phyloP scores from a whole-genome alignment of 192 early-diverging fungal species.

The Coemansia erecta region DNA sequence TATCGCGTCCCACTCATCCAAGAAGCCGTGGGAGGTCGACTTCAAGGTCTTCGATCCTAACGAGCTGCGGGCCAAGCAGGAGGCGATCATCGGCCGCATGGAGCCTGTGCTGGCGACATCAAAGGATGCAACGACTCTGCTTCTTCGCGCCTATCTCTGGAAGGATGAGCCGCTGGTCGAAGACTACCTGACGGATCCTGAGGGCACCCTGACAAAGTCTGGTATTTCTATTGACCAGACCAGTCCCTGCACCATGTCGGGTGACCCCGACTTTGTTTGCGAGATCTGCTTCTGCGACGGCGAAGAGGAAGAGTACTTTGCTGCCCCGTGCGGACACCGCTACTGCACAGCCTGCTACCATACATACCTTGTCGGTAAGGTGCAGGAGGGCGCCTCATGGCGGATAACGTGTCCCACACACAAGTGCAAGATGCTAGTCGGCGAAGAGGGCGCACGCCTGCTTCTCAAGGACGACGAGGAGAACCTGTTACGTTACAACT shows the following conservation, averaged over 20 bases:
- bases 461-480: constrained; percentile 57
- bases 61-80: constrained; percentile 33
- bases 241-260: constrained; percentile 16
- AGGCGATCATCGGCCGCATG: constrained; percentile 24
- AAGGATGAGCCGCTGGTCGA: constrained; percentile 50
- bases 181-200: constrained; percentile 33
- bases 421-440: constrained; percentile 79
- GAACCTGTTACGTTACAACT: constrained; percentile 11
- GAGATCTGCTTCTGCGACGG: constrained; percentile 81
- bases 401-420: constrained; percentile 80
- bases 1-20: constrained; percentile 1
- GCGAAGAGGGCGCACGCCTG: constrained; percentile 73
- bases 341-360: constrained; percentile 88
- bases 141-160: constrained; percentile 46
- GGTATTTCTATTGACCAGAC: constrained; percentile 20
- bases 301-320: constrained; percentile 52
- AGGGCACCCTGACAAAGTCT: constrained; percentile 31
- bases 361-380: constrained; percentile 80
- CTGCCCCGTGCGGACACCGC: constrained; percentile 82
- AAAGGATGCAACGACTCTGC: constrained; percentile 32
- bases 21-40: constrained; percentile 50
- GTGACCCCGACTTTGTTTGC: constrained; percentile 66
- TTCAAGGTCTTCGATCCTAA: constrained; percentile 28
- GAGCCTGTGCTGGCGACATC: constrained; percentile 39
- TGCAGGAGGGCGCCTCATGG: constrained; percentile 84